A percentile compares a stretch with the other conserved stretches of the same genome.
These are phyloP conservation scores for apple (Malus domestica) DNA, from an alignment of 306 rosid genomes.

Conservation along the genomic window DNA sequence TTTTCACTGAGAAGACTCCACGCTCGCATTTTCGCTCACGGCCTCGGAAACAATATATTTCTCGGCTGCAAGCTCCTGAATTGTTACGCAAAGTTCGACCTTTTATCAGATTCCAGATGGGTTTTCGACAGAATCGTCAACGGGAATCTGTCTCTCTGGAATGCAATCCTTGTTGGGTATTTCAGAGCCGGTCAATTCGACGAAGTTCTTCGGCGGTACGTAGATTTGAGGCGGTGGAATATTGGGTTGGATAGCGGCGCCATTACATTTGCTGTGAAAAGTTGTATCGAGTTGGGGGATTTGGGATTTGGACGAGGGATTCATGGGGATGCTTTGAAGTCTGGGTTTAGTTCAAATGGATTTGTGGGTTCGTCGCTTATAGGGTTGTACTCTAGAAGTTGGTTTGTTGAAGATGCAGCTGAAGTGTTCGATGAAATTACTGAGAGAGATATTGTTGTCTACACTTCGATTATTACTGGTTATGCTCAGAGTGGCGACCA, in stretches of 20 bases:
- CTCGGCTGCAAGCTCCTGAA: conserved; percentile 25
- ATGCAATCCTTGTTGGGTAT: conserved; percentile 21
- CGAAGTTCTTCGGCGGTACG: conserved; percentile 25
- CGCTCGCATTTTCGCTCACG: conserved; percentile 16
- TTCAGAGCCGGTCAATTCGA: conserved; percentile 12
- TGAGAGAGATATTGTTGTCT: conserved; percentile 36
- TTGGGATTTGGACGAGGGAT: conserved; percentile 32
- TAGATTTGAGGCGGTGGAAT: conserved; percentile 16
- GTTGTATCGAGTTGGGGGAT: conserved; percentile 20
- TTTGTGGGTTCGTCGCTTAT: conserved; percentile 48
- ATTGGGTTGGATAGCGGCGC: conserved; percentile 20
- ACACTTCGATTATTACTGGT: conserved; percentile 41
- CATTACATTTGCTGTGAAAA: conserved; percentile 30
- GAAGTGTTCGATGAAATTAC: conserved; percentile 46
- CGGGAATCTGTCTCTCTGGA: conserved; percentile 18
- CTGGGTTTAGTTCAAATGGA: conserved; percentile 26
- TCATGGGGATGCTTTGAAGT: conserved; percentile 39
- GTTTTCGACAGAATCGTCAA: conserved; percentile 5
- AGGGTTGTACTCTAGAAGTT: conserved; percentile 16
- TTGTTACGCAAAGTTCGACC: conserved; percentile 21
- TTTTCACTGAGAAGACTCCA: conserved; percentile 21
- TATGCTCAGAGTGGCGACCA: conserved; percentile 26
- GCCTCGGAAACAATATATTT: conserved; percentile 12
- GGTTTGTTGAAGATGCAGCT: conserved; percentile 22
- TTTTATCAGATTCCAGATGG: conserved; percentile 14